Evolutionary conservation across 805 yeast genomes (phyloP).

Genomic region (Metschnikowia noctiluminum): DNA sequence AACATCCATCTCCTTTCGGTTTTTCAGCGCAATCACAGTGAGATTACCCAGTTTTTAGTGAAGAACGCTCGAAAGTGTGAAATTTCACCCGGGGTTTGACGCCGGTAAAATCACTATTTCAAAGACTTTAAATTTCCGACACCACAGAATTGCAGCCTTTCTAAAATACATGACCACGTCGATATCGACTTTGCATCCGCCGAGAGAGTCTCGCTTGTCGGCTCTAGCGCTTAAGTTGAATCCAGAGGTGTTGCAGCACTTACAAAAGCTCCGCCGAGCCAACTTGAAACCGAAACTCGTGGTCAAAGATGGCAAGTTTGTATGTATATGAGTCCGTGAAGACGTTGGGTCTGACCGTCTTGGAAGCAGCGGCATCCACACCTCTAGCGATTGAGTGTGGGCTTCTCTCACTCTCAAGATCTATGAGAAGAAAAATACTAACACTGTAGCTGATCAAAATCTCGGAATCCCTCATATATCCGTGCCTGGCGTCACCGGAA

Average conservation of each 20-base stretch:
- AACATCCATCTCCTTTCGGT: not conserved
- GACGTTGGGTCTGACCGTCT: too few species aligned
- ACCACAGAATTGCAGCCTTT: not conserved
- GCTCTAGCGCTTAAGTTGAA: conserved; percentile 31
- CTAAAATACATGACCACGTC: conserved; percentile 12
- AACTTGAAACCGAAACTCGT: conserved; percentile 27
- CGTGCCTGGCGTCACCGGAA: conserved; percentile 34
- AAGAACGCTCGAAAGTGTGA: too few species aligned
- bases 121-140: not conserved
- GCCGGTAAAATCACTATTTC: not conserved
- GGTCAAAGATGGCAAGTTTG: conserved; percentile 35
- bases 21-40: not conserved
- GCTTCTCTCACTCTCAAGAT: not conserved
- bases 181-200: conserved; percentile 15
- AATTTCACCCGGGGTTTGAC: too few species aligned
- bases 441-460: conserved; percentile 30
- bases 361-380: not conserved
- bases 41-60: too few species aligned
- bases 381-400: too few species aligned
- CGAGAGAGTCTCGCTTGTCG: conserved; percentile 17
- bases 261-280: conserved; percentile 19
- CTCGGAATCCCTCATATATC: conserved; percentile 25
- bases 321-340: conserved; percentile 18
- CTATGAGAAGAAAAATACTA: conserved; percentile 6
- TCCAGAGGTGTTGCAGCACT: conserved; percentile 25